Conservation (phyloP, 2,329 filamentous ascomycete genomes). For the Mollisia scopiformis region DNA sequence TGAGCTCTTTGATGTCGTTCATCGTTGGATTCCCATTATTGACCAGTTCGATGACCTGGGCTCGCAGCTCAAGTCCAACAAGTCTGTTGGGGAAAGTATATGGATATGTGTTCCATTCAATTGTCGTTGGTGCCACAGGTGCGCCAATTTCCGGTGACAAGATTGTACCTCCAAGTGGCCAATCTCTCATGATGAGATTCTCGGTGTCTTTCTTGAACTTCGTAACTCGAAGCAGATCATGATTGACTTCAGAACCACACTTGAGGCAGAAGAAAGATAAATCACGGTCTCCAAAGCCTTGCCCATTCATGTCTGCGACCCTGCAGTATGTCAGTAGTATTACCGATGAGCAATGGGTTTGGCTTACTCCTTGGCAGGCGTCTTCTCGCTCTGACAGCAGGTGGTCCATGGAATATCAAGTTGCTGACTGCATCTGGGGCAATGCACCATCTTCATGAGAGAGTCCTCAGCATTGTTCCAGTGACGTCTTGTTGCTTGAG, state of each 20-base stretch:
- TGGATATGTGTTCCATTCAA: conserved; percentile 16
- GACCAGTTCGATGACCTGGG: conserved; percentile 45
- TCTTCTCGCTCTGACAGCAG: conserved; percentile 41
- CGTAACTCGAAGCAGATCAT: conserved; percentile 60
- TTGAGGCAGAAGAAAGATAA: conserved; percentile 53
- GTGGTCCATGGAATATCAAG: conserved; percentile 64
- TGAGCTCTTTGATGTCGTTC: conserved; percentile 50
- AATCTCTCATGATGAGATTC: conserved; percentile 46
- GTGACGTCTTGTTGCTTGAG: conserved; percentile 46
- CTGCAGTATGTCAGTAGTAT: conserved; percentile 17
- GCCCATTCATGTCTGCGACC: conserved; percentile 42
- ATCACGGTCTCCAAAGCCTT: conserved; percentile 62
- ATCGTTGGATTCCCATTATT: conserved; percentile 46
- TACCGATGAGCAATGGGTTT: conserved; percentile 4
- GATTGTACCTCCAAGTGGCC: conserved; percentile 71
- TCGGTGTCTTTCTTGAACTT: conserved; percentile 64
- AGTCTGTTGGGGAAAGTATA: conserved; percentile 62
- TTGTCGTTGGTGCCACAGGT: conserved; percentile 42
- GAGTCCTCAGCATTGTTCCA: conserved; percentile 65
- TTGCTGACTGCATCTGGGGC: conserved; percentile 53
- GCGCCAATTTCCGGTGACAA: conserved; percentile 56
- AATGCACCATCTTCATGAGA: conserved; percentile 51
- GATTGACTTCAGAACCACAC: conserved; percentile 55
- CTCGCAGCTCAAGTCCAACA: conserved; percentile 50
- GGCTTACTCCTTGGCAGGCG: conserved; percentile 38